Conservation (phyloP, 768 basidiomycete species). For the Tubosaeta sp. region DNA sequence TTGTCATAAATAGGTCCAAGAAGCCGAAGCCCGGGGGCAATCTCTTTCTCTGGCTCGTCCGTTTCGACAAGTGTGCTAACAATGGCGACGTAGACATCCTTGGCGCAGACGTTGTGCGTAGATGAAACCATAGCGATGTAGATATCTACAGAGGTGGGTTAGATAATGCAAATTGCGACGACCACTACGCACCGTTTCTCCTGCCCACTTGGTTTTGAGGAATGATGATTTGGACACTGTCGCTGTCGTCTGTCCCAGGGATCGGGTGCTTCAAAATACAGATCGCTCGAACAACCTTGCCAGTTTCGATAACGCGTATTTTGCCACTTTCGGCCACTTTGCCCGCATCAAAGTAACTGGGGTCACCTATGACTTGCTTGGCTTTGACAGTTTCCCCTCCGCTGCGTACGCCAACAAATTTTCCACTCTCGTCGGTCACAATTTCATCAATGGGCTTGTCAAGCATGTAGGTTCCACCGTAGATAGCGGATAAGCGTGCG, state of each 20-base stretch:
- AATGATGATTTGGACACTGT: constrained; percentile 96
- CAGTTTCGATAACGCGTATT: constrained; percentile 84
- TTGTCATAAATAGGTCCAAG: constrained; percentile 93
- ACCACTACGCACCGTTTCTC: constrained; percentile 68
- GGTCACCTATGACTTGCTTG: constrained; percentile 96
- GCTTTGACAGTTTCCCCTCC: constrained; percentile 92
- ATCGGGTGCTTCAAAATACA: constrained; percentile 98
- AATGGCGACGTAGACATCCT: constrained; percentile 93
- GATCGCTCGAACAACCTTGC: constrained; percentile 93
- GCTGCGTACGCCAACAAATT: constrained; percentile 89
- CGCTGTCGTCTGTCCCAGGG: constrained; percentile 92
- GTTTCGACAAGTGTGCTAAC: constrained; percentile 99
- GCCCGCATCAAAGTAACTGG: constrained; percentile 90
- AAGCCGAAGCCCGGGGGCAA: constrained; percentile 85
- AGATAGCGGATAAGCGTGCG: constrained; percentile 95
- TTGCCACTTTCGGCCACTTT: constrained; percentile 64
- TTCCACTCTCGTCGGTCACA: constrained; percentile 78
- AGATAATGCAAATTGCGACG: neutral
- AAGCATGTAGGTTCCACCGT: constrained; percentile 99
- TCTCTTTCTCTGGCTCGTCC: constrained; percentile 84
- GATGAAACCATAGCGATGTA: constrained; percentile 98
- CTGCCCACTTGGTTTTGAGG: constrained; percentile 96
- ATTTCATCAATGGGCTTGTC: constrained; percentile 93
- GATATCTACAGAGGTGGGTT: constrained; percentile 61
- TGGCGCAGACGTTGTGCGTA: constrained; percentile 96